These are phyloP conservation scores for Flaveria sonorensis DNA, from an alignment of 129 eudicot genomes.

Conservation along the genomic window DNA sequence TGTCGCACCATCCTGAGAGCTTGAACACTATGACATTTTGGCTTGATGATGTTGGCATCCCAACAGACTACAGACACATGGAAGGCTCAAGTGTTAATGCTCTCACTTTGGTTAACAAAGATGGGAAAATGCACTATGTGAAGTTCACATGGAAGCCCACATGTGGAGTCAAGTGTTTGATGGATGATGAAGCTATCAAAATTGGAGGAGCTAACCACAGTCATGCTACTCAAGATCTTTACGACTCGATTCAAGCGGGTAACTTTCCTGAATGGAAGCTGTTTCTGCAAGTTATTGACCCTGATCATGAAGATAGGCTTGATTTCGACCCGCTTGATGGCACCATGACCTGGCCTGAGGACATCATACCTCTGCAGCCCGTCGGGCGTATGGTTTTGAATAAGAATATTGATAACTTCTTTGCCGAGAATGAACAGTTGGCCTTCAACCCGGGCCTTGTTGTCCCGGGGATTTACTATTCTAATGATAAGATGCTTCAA, in stretches of 20 bases:
- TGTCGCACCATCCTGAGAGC: slow-evolving; percentile 84
- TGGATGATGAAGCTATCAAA: slow-evolving; percentile 62
- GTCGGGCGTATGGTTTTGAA: slow-evolving; percentile 83
- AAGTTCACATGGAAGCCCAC: slow-evolving; percentile 86
- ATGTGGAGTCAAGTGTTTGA: slow-evolving; percentile 67
- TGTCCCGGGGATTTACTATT: slow-evolving; percentile 76
- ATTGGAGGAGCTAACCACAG: slow-evolving; percentile 80
- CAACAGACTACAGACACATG: slow-evolving; percentile 83
- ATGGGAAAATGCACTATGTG: slow-evolving; percentile 65
- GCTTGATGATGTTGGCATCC: slow-evolving; percentile 74
- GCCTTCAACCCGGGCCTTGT: slow-evolving; percentile 73
- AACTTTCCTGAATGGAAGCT: slow-evolving; percentile 77
- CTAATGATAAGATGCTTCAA: slow-evolving; percentile 81
- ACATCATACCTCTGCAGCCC: slow-evolving; percentile 71
- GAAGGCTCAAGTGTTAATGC: slow-evolving; percentile 78
- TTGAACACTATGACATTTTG: slow-evolving; percentile 71
- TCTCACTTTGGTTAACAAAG: slow-evolving; percentile 61
- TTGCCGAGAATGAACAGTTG: slow-evolving; percentile 72
- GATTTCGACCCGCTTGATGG: slow-evolving; percentile 84
- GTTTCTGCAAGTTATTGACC: slow-evolving; percentile 65
- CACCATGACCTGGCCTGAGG: slow-evolving; percentile 83
- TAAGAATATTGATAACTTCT: slow-evolving; percentile 79
- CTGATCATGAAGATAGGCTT: slow-evolving; percentile 69
- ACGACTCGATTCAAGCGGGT: slow-evolving; percentile 74
- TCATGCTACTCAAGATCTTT: slow-evolving; percentile 83